Conservation (phyloP, 2,329 filamentous ascomycete species). For the Epichloe sylvatica region DNA sequence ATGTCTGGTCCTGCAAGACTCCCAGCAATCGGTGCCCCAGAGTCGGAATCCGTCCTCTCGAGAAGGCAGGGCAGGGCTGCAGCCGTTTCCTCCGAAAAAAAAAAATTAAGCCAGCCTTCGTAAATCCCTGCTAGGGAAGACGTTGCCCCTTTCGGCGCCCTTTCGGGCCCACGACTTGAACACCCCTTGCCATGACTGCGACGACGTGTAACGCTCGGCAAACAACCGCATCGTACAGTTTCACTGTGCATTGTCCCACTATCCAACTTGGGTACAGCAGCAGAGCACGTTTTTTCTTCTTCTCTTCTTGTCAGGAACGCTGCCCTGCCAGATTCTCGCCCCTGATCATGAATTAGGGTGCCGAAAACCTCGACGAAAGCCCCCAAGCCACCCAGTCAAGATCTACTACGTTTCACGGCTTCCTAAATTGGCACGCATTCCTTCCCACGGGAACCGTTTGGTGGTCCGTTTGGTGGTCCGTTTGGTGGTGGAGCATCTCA, state of each 20-base stretch:
- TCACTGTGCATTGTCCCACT: background rate
- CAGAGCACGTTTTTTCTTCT: background rate
- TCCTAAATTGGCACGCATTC: background rate
- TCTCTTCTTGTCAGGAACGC: background rate
- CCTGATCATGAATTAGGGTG: background rate
- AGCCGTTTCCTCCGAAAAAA: background rate
- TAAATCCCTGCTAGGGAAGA: background rate
- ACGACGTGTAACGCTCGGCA: background rate
- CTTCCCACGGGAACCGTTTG: no score
- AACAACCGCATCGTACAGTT: slow-evolving; percentile 1
- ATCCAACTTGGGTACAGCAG: background rate
- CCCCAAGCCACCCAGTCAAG: background rate
- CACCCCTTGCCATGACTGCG: background rate
- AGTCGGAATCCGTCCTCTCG: background rate
- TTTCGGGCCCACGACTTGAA: background rate
- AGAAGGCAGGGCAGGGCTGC: background rate
- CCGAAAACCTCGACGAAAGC: background rate
- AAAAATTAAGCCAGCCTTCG: background rate
- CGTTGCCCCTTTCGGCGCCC: background rate
- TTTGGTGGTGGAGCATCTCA: no score
- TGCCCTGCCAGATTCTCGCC: background rate
- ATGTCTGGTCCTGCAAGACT: no score
- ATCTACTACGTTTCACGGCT: background rate
- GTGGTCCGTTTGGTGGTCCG: no score
- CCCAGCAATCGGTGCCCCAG: background rate